Base-by-base conservation (phyloP, 2,329 filamentous ascomycete species). In the Aspergillus sp. region DNA sequence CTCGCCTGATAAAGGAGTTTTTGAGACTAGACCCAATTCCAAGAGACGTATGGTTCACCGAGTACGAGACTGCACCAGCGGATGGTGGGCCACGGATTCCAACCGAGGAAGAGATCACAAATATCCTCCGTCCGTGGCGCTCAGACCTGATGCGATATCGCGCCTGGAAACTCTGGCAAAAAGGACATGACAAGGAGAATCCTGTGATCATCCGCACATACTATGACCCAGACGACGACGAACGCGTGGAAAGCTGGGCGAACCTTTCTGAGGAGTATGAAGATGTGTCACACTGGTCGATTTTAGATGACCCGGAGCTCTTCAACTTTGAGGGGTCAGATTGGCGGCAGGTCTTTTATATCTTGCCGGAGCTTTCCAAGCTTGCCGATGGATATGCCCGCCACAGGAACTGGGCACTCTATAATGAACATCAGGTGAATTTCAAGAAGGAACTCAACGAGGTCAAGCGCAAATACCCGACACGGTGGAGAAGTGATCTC, bases 41-140 rank as follows among this genome's bases (percentile, higher is more conserved):
- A 19, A 19, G 19, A 19, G 19, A 19, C 19, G 2, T 19, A 19
- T 19, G 19, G 19, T 19, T 19, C 19, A 19, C 19, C 19, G 19
- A 19, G 19, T 19, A 19, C 19, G 19, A 19, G 19, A 19, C 19
- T 19, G 19, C 19, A 50, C 47, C 47, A 50, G 19, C 47, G 47
- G 47, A 22, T 28, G n/a, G 47, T 45, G 52, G 19, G 30, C 52
- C 30, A 34, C 30, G 52, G 19, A 38, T 54, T 45, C 52, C 52
- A 45, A 54, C 52, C 17, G 52, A 54, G 41, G 31, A 54, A 54
- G 52, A 54, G 41, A 45, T 54, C 31, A n/a, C 52, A 43, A 54
- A 17, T 43, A 54, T 54, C 34, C 30, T 54, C 31, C 52, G 52
- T n/a, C 52, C 52, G 13, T 54, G 52, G 52, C 52, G 52, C 19